Evolutionary conservation across 768 basidiomycete genomes (phyloP), one percentile per base, ranked within the genome.

Genomic region (Suillus spraguei): DNA sequence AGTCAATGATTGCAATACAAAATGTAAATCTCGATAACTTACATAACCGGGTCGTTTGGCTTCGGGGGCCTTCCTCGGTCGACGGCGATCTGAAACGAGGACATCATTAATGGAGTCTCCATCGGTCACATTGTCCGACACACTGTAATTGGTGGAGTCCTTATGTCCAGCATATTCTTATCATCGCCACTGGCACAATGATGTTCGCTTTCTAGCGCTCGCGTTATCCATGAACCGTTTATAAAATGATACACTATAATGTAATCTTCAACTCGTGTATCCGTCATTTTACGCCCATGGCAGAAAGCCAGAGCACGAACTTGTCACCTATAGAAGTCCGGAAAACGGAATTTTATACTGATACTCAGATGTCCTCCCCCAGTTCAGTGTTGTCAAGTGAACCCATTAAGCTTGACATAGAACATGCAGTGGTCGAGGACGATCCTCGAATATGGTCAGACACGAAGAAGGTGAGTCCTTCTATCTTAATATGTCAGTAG

Each of bases 401-500:
- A 4, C 49, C 32, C n/a, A 38, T 24, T 16, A 56, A 52, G 39
- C 50, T 63, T 1, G 79, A 78, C 58, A 78, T 79, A 16, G 79
- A 79, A 53, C 78, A 80, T 65, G 70, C 61, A 35, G 62, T 63
- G 6, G 87, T 89, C 14, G 72, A 74, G 22, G 80, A 90, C 68
- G 88, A 90, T 71, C 88, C 88, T 14, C 81, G 88, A 59, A 69
- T 76, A 60, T 90, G 88, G 88, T 79, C 85, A 2, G 38, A 69
- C 59, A 63, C 79, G 56, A 81, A 84, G 61, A 90, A 90, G 79
- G 88, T 86, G 59, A 2, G 61, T 32, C 4, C 24, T n/a, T n/a
- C n/a, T 32, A 60, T 60, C 20, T 60, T 11, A 8, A 16, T 60
- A 11, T 24, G 7, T n/a, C 22, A 36, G 36, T 35, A 17, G 20